Evolutionary conservation across 768 basidiomycete species (phyloP), one percentile per base, ranked within the genome.

Genomic region (Filobasidium wieringae): DNA sequence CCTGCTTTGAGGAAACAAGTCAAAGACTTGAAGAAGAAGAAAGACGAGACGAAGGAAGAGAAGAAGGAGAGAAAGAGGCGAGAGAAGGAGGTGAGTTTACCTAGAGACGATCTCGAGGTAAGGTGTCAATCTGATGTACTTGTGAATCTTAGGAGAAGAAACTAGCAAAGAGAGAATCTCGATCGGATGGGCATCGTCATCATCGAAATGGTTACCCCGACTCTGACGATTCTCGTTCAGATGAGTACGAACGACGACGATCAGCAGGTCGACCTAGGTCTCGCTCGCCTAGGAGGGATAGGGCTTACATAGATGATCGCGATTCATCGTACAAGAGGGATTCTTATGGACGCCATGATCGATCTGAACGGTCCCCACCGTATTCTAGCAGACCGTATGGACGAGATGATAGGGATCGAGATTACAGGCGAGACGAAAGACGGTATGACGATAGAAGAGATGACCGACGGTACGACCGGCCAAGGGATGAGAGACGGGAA

Each of bases 31-130:
- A 66, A 67, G 58, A 64, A 69, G 57, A 64, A 70, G 57, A 73
- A 72, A 63, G 62, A 45, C 9, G 70, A 69, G 47, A 66, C 55
- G 19, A 71, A 72, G 40, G 72, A 74, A 34, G 72, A 83, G 58
- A 85, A 86, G 71, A 78, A 79, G 64, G 79, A 83, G 51, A 78
- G 81, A 55, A 81, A 80, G 73, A 73, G 73, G 50, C 74, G 76
- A 58, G 82, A 83, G 63, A 79, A 78, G 63, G 80, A 83, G 68
- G 68, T 66, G 45, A 60, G 56, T 50, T 39, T 30, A 1, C 12
- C 33, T 31, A 12, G 51, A 24, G 3, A 9, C 19, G 24, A 6
- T 6, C 15, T 26, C 52, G 7, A 45, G 7, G 43, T 8, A 4
- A 32, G 50, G 24, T 30, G 7, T 24, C 14, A 4, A n/a, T 27